Evolutionary conservation across 1,284 basidiomycete species (phyloP), one percentile per base, ranked within the genome.

Genomic region (Ceratobasidium papillatum): DNA sequence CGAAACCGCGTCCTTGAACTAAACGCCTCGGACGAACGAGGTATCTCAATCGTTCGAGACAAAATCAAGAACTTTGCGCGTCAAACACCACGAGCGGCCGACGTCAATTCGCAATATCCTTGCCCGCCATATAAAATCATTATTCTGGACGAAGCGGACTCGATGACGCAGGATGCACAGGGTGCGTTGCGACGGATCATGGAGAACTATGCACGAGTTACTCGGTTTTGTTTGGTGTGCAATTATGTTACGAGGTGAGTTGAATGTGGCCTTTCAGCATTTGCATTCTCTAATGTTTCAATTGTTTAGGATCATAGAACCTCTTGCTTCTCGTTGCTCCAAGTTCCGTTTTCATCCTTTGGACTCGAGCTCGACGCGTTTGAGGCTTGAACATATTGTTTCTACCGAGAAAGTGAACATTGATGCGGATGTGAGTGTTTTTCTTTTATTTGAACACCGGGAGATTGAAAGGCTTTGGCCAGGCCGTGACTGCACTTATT

Each of bases 101-200:
- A 87, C 8, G 86, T 88, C 19, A 84, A 90, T 14, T 91, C 92
- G 0, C 94, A 96, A 69, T 99, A 98, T 80, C 96, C 97, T 32
- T 98, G 94, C 80, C 98, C 98, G 38, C 97, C 98, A 0, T 99
- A 95, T 86, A 99, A 99, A 83, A 98, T 99, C 79, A 93, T 99
- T 81, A 99, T 99, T 77, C 88, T 99, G 22, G 98, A 99, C 80
- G 98, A 99, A 84, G 98, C 98, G 47, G 98, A 99, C 81, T 97
- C 95, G 14, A 99, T 99, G 97, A 99, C 97, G 7, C 98, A 99
- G 83, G 97, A 99, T 81, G 97, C 97, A 1, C 97, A 99, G 83
- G 95, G 92, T 61, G 97, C 97, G 0, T 85, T 99, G 54, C 88
- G 97, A 63, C 89, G 98, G 27, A 99, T 99, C 80, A 99, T 99